phyloP scores from a whole-genome alignment of 2,329 filamentous ascomycete genomes.

The Trichoderma harzianum region DNA sequence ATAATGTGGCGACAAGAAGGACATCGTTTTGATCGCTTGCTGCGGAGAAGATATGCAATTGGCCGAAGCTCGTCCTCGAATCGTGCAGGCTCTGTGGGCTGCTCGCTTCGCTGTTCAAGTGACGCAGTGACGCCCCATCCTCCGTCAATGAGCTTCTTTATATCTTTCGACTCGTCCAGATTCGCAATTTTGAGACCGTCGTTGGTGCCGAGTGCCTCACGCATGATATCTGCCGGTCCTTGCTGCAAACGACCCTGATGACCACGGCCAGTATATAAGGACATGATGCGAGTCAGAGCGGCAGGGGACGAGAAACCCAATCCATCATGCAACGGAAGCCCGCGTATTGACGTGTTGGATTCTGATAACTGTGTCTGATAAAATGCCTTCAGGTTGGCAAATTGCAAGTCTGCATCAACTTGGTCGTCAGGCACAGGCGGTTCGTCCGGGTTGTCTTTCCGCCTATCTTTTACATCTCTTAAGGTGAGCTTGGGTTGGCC shows the following conservation, averaged over 20 bases:
- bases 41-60: constrained; percentile 76
- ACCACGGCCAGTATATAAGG: constrained; percentile 70
- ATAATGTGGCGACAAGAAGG: constrained; percentile 91
- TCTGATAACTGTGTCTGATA: constrained; percentile 76
- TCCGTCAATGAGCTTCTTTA: constrained; percentile 55
- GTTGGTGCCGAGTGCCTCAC: constrained; percentile 66
- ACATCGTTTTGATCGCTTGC: constrained; percentile 92
- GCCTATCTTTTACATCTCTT: constrained; percentile 50
- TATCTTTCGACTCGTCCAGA: constrained; percentile 58
- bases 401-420: constrained; percentile 66
- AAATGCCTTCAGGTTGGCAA: constrained; percentile 71
- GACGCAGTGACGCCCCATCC: constrained; percentile 64
- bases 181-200: constrained; percentile 69
- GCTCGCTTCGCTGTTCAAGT: constrained; percentile 45
- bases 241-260: constrained; percentile 63
- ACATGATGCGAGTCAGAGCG: constrained; percentile 86
- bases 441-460: constrained; percentile 43
- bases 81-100: constrained; percentile 50
- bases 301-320: constrained; percentile 69
- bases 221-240: constrained; percentile 68
- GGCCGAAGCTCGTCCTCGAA: constrained; percentile 77
- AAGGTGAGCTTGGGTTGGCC: constrained; percentile 49
- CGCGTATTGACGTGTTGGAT: constrained; percentile 49
- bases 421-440: constrained; percentile 41
- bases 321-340: constrained; percentile 39